These are phyloP conservation scores for Melanomma pulvis-pyrius DNA, from an alignment of 495 filamentous ascomycete species.

Conservation along the genomic window DNA sequence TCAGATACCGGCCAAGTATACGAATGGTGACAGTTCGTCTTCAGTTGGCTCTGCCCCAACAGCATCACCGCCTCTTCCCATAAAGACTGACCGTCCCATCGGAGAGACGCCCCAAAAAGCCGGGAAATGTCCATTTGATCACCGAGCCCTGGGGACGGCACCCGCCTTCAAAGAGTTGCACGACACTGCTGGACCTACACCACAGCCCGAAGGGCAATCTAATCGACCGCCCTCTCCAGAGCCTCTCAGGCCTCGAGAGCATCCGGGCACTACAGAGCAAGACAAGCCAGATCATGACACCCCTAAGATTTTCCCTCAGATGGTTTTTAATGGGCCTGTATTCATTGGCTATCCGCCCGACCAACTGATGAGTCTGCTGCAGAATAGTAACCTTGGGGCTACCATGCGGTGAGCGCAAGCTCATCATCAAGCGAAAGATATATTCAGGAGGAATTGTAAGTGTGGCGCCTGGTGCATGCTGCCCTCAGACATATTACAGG, in stretches of 20 bases:
- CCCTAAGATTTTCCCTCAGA: conserved; percentile 50
- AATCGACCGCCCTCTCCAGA: neutral
- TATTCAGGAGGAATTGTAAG: neutral
- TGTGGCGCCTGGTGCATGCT: neutral
- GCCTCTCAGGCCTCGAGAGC: neutral
- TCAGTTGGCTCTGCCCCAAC: conserved; percentile 40
- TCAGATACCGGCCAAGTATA: conserved; percentile 63
- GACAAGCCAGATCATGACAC: neutral
- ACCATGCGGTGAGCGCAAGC: conserved; percentile 12
- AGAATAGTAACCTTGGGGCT: conserved; percentile 47
- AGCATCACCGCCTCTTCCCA: conserved; percentile 24
- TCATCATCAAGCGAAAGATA: neutral
- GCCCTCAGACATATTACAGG: neutral
- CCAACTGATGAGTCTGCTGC: conserved; percentile 71
- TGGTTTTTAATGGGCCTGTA: conserved; percentile 84
- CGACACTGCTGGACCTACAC: neutral
- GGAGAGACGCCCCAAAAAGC: conserved; percentile 18
- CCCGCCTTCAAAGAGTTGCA: neutral
- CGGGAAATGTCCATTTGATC: conserved; percentile 34
- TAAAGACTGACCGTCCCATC: conserved; percentile 10
- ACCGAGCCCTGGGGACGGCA: conserved; percentile 4
- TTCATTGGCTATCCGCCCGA: conserved; percentile 87
- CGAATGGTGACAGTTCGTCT: conserved; percentile 42
- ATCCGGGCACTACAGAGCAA: neutral
- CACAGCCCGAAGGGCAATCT: neutral